These are phyloP conservation scores for Zizania palustris DNA, from an alignment of 202 grass and related monocot genomes.

Conservation along the genomic window DNA sequence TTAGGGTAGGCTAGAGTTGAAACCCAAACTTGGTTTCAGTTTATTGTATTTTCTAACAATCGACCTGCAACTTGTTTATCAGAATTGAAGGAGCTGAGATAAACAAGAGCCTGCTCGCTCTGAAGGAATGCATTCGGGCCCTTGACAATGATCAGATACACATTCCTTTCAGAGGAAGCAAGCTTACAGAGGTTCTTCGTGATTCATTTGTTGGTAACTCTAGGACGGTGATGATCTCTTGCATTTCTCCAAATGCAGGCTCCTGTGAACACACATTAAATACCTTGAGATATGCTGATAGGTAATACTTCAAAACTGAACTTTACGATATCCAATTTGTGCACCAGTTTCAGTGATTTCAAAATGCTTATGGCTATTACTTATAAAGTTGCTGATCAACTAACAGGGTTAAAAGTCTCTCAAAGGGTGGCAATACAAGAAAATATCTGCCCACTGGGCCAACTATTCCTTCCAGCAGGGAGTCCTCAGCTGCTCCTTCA, in stretches of 20 bases:
- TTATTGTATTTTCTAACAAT: slow-evolving; percentile 29
- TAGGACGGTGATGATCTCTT: slow-evolving; percentile 95
- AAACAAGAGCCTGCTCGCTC: slow-evolving; percentile 96
- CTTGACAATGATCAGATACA: slow-evolving; percentile 99
- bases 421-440: slow-evolving; percentile 80
- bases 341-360: background rate
- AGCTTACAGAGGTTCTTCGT: slow-evolving; percentile 96
- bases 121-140: slow-evolving; percentile 98
- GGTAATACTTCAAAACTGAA: slow-evolving; percentile 50
- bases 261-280: slow-evolving; percentile 99
- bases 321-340: slow-evolving; percentile 23
- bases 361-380: background rate
- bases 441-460: slow-evolving; percentile 64
- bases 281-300: slow-evolving; percentile 99
- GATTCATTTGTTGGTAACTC: slow-evolving; percentile 99
- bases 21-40: background rate
- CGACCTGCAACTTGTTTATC: slow-evolving; percentile 28
- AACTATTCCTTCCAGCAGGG: slow-evolving; percentile 58
- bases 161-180: slow-evolving; percentile 99
- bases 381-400: slow-evolving; percentile 38
- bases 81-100: slow-evolving; percentile 99
- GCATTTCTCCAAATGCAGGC: slow-evolving; percentile 94
- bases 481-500: slow-evolving; percentile 51
- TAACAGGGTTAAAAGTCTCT: slow-evolving; percentile 98
- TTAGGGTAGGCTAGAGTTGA: too few relatives aligned